Evolutionary conservation across 208 protist genomes (phyloP), one percentile per base, ranked within the genome.

Genomic region (Lotmaria passim): DNA sequence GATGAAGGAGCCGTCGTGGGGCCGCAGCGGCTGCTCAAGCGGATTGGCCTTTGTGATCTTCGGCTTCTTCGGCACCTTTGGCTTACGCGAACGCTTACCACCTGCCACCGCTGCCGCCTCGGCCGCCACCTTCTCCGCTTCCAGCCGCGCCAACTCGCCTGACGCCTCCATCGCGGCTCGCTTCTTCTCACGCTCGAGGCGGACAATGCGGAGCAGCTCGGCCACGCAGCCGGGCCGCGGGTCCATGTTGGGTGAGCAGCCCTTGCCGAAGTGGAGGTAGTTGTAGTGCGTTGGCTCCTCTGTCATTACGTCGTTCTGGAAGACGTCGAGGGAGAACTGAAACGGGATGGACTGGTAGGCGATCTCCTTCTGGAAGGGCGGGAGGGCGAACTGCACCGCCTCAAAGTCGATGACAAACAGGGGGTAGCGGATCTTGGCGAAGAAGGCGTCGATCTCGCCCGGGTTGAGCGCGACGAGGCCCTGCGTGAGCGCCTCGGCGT

Each of bases 381-480:
- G 91, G 33, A 96, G 61, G 19, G 91, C 91, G 52, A 93, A 96
- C 75, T 91, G 83, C 14, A 86, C 85, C 19, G 91, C 89, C 78
- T 96, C 91, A 77, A 96, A 96, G 78, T 96, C 91, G 56, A 96
- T 89, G 31, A 94, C 68, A 78, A 96, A 96, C 34, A 83, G 71
- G 10, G 91, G 91, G 69, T 96, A 96, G 2, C 68, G 85, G 23
- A 96, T 78, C 17, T 79, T 79, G 21, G 30, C 71, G 55, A 96
- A 94, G 63, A 93, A 96, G 48, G 53, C 53, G 47, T 91, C 84
- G 64, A 96, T 92, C 64, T 93, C 91, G 17, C 66, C 64, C 23
- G 87, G 83, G 70, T 94, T 89, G 44, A 96, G 50, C 48, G 78
- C 84, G 12, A 96, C 41, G 23, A 85, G 69, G 53, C 89, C 91